Percentiles rank a stretch among this genome's conserved stretches.
Conservation (phyloP, 768 basidiomycete species). For the Boletus coccyginus region DNA sequence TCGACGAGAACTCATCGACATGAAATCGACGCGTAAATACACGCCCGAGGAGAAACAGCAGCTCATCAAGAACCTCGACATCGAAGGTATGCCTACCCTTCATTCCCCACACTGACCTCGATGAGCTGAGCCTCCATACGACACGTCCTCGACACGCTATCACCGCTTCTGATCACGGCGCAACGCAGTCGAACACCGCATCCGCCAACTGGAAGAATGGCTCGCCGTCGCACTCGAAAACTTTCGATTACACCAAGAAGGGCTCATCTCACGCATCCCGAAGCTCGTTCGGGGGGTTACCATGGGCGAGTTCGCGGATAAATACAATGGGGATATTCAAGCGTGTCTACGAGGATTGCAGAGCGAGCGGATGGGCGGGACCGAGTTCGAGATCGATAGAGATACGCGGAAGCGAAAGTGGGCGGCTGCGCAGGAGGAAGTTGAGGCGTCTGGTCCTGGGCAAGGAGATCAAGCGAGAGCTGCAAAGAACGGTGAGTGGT, state of each 20-base stretch:
- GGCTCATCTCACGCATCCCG: slow-evolving; percentile 69
- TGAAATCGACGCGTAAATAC: slow-evolving; percentile 34
- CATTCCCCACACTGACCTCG: not conserved
- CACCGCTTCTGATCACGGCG: not conserved
- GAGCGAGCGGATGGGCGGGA: slow-evolving; percentile 55
- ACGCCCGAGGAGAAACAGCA: slow-evolving; percentile 72
- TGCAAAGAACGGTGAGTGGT: slow-evolving; percentile 52
- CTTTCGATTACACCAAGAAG: slow-evolving; percentile 73
- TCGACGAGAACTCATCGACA: no score
- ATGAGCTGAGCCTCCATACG: no score
- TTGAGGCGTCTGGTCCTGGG: slow-evolving; percentile 41
- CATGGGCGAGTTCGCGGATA: slow-evolving; percentile 75
- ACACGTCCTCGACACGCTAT: not conserved
- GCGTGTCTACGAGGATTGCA: slow-evolving; percentile 66
- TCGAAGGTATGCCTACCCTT: slow-evolving; percentile 55
- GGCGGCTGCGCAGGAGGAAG: slow-evolving; percentile 61
- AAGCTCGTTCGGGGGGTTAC: slow-evolving; percentile 69
- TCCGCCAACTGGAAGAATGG: slow-evolving; percentile 72
- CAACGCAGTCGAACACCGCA: slow-evolving; percentile 65
- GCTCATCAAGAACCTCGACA: slow-evolving; percentile 72
- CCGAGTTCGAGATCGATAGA: slow-evolving; percentile 59
- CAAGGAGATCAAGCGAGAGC: slow-evolving; percentile 35
- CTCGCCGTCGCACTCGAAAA: slow-evolving; percentile 70
- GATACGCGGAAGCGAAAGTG: slow-evolving; percentile 75
- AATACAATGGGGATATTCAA: slow-evolving; percentile 75